Evolutionary conservation across 2,329 filamentous ascomycete species (phyloP).

Genomic region (Cytospora paraplurivora): DNA sequence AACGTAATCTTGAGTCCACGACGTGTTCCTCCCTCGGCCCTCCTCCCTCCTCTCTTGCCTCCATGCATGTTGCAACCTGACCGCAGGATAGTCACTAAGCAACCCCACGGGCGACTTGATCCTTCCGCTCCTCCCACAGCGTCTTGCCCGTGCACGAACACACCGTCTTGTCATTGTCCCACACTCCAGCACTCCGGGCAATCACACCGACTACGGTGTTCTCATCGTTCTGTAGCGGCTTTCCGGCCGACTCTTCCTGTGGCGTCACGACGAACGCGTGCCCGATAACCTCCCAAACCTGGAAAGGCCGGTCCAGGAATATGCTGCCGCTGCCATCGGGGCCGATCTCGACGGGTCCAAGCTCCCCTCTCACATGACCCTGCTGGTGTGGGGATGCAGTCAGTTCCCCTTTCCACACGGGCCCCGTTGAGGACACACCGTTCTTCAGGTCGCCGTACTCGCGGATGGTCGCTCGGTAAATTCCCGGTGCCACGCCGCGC

Average conservation of each 20-base stretch:
- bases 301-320: slow-evolving; percentile 79
- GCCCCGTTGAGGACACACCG: slow-evolving; percentile 80
- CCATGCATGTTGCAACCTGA: too few species aligned
- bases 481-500: slow-evolving; percentile 77
- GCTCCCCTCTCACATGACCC: slow-evolving; percentile 58
- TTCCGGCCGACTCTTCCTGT: slow-evolving; percentile 58
- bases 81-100: too few species aligned
- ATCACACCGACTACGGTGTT: slow-evolving; percentile 92
- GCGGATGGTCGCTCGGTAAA: slow-evolving; percentile 81
- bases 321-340: slow-evolving; percentile 74
- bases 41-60: slow-evolving; percentile 33
- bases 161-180: slow-evolving; percentile 98
- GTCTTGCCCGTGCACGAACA: slow-evolving; percentile 98
- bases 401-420: slow-evolving; percentile 67
- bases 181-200: slow-evolving; percentile 93
- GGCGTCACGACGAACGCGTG: slow-evolving; percentile 84
- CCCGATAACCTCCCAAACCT: slow-evolving; percentile 96
- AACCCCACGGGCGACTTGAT: slow-evolving; percentile 60
- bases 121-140: slow-evolving; percentile 93
- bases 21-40: too few species aligned
- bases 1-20: background rate
- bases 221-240: slow-evolving; percentile 70
- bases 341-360: slow-evolving; percentile 77
- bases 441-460: slow-evolving; percentile 84
- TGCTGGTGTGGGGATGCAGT: slow-evolving; percentile 45